Evolutionary conservation across 1,284 basidiomycete species (phyloP).

Genomic region (Takashimella koratensis): DNA sequence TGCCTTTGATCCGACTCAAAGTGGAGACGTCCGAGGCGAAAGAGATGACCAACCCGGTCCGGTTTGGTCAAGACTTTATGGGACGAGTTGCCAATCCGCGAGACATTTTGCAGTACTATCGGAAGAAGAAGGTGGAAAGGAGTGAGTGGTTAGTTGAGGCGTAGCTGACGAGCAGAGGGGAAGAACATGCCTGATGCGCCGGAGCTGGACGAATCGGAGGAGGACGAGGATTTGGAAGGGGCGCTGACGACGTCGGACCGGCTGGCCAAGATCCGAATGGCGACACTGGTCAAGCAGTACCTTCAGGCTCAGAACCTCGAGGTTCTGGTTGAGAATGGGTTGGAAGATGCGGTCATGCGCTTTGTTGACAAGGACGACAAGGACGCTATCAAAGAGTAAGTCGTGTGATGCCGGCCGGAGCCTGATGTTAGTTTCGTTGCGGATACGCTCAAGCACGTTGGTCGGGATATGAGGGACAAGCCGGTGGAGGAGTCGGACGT

Average conservation of each 20-base stretch:
- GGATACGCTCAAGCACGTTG: conserved; percentile 60
- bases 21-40: conserved; percentile 83
- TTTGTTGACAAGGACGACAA: conserved; percentile 95
- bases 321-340: conserved; percentile 74
- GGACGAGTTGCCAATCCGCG: conserved; percentile 90
- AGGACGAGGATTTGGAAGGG: conserved; percentile 60
- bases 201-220: conserved; percentile 60
- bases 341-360: conserved; percentile 85
- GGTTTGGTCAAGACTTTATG: conserved; percentile 93
- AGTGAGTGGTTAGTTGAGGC: conserved; percentile 24
- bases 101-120: conserved; percentile 86
- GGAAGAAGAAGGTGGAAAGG: conserved; percentile 62
- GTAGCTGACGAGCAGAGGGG: conserved; percentile 23
- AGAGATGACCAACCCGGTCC: conserved; percentile 89
- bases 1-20: conserved; percentile 86
- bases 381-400: conserved; percentile 80
- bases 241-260: conserved; percentile 36
- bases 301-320: conserved; percentile 83
- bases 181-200: conserved; percentile 39
- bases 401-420: conserved; percentile 18
- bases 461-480: conserved; percentile 51
- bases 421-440: conserved; percentile 61
- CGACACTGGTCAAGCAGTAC: conserved; percentile 75
- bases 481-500: conserved; percentile 64
- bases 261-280: conserved; percentile 50